Evolutionary conservation across 2,329 filamentous ascomycete species (phyloP).

Genomic region (Venturiaceae sp.): DNA sequence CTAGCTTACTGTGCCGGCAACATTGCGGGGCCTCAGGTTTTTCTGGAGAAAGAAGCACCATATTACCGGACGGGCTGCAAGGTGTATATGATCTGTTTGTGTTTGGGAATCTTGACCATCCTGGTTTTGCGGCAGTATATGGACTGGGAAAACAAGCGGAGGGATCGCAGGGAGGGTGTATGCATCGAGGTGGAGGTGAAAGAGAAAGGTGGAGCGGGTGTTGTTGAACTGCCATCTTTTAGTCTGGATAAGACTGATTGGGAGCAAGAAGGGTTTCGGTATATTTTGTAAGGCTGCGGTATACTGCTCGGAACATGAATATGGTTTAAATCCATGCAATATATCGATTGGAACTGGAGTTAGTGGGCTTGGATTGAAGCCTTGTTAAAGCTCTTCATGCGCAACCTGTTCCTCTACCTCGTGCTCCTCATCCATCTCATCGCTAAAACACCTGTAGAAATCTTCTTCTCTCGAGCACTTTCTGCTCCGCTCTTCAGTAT

Average conservation of each 20-base stretch:
- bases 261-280: neutral
- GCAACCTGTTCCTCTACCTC: too few relatives aligned
- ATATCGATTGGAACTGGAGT: too few relatives aligned
- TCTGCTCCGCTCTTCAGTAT: neutral
- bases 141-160: neutral
- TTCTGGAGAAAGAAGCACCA: neutral
- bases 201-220: neutral
- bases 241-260: neutral
- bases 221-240: neutral
- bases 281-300: too few relatives aligned
- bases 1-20: constrained; percentile 7
- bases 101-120: neutral
- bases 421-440: too few relatives aligned
- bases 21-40: neutral
- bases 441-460: too few relatives aligned
- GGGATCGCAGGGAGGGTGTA: neutral
- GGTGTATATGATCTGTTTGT: neutral
- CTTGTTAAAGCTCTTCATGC: too few relatives aligned
- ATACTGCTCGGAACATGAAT: too few relatives aligned
- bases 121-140: neutral
- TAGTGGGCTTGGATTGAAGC: too few relatives aligned
- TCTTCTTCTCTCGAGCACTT: too few relatives aligned
- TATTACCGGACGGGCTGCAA: neutral
- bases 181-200: neutral
- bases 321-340: too few relatives aligned